A percentile compares a stretch with the other conserved stretches of the same genome.
phyloP scores from a whole-genome alignment of 805 yeast genomes.

The Nakazawaea peltata region DNA sequence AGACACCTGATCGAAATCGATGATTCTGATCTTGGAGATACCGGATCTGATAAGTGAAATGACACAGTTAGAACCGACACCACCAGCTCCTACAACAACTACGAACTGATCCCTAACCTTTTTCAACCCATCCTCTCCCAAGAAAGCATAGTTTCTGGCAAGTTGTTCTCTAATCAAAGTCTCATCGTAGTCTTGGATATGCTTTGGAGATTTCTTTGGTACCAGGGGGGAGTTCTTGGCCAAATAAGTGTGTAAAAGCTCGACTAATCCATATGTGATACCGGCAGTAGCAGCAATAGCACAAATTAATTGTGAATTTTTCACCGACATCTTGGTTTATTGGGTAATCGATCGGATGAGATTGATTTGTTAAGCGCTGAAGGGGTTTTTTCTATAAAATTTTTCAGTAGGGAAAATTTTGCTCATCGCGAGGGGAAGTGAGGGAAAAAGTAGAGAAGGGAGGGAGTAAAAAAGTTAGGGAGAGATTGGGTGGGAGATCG shows the following conservation, averaged over 20 bases:
- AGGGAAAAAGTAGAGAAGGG: too few species aligned
- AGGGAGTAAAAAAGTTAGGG: too few species aligned
- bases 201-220: not conserved
- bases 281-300: slow-evolving; percentile 24
- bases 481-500: too few species aligned
- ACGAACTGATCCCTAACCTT: slow-evolving; percentile 64
- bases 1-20: slow-evolving; percentile 96
- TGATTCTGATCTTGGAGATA: slow-evolving; percentile 63
- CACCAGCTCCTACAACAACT: slow-evolving; percentile 91
- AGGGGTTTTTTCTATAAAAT: too few species aligned
- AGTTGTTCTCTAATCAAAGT: slow-evolving; percentile 83
- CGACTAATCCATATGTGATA: slow-evolving; percentile 27
- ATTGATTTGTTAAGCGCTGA: too few species aligned
- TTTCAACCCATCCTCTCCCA: slow-evolving; percentile 78
- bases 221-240: not conserved
- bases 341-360: too few species aligned
- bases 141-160: slow-evolving; percentile 88
- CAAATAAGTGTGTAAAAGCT: slow-evolving; percentile 23
- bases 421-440: too few species aligned
- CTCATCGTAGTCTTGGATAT: slow-evolving; percentile 36
- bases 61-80: slow-evolving; percentile 96
- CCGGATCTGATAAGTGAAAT: slow-evolving; percentile 92
- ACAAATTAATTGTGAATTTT: not conserved
- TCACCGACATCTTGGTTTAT: slow-evolving; percentile 4
- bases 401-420: too few species aligned